These are phyloP conservation scores for Metschnikowia matae DNA, from an alignment of 805 yeast species.

Conservation along the genomic window DNA sequence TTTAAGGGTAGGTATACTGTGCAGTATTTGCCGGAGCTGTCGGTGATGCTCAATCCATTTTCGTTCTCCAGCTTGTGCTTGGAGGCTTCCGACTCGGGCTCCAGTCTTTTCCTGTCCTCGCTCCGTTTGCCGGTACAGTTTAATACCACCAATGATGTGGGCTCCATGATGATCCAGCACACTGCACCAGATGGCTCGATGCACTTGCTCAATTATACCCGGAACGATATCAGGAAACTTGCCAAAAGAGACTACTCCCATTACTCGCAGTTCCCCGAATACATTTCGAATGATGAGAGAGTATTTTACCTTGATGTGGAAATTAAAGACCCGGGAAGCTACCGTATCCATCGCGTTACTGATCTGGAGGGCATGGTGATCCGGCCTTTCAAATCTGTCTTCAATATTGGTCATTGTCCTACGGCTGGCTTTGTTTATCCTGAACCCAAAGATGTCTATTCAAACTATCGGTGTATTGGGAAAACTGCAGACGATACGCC, in stretches of 20 bases:
- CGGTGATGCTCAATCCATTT: conserved; percentile 78
- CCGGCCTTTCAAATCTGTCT: conserved; percentile 55
- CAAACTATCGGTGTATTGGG: conserved; percentile 53
- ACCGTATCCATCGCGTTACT: conserved; percentile 60
- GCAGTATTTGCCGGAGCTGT: conserved; percentile 85
- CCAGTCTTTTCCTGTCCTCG: conserved; percentile 19
- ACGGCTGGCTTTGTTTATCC: conserved; percentile 50
- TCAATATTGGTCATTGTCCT: conserved; percentile 77
- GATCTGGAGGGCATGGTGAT: conserved; percentile 63
- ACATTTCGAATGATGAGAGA: conserved; percentile 28
- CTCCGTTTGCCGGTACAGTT: conserved; percentile 64
- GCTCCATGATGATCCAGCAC: conserved; percentile 59
- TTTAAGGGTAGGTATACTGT: conserved; percentile 84
- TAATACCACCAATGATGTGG: conserved; percentile 74
- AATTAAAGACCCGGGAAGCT: conserved; percentile 67
- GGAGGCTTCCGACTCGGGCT: conserved; percentile 29
- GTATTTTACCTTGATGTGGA: conserved; percentile 65
- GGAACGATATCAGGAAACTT: conserved; percentile 48
- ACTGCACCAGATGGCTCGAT: conserved; percentile 52
- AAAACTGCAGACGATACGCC: conserved; percentile 38
- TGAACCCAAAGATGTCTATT: conserved; percentile 16
- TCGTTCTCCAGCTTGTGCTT: conserved; percentile 59
- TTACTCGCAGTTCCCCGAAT: conserved; percentile 23
- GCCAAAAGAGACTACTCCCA: conserved; percentile 29
- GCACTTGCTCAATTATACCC: conserved; percentile 49